Conservation (phyloP, 345 rosid genomes). For the Linum tenue region DNA sequence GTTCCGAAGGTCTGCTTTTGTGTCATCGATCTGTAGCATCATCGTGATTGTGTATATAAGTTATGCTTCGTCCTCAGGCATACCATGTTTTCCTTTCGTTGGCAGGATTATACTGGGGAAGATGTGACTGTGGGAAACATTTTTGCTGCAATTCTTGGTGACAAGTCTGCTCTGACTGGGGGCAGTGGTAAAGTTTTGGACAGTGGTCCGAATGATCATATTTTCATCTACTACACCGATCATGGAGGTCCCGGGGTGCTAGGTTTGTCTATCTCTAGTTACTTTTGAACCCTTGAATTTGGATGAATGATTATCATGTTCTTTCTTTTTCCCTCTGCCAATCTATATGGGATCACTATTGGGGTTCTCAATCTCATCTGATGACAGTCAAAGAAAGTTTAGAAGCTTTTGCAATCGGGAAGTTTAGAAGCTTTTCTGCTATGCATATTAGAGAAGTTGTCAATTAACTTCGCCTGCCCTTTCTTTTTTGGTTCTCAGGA, state of each 20-base stretch:
- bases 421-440: neutral
- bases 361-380: neutral
- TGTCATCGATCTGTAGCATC: constrained; percentile 3
- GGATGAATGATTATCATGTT: neutral
- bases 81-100: constrained; percentile 1
- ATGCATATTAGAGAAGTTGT: neutral
- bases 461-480: neutral
- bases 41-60: too few relatives aligned
- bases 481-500: constrained; percentile 34
- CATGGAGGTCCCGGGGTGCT: constrained; percentile 97
- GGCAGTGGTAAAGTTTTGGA: constrained; percentile 92
- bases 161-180: constrained; percentile 65
- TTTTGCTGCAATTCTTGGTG: constrained; percentile 74
- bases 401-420: neutral
- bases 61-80: neutral
- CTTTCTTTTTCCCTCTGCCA: neutral
- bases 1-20: constrained; percentile 63
- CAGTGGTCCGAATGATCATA: constrained; percentile 87
- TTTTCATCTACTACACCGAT: constrained; percentile 73
- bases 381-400: neutral
- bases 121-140: constrained; percentile 67
- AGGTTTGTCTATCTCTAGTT: constrained; percentile 43
- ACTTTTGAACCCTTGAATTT: neutral
- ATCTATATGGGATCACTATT: neutral
- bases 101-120: constrained; percentile 86